Conservation (phyloP, 176 grass and related monocot species). For the Thalia dealbata region DNA sequence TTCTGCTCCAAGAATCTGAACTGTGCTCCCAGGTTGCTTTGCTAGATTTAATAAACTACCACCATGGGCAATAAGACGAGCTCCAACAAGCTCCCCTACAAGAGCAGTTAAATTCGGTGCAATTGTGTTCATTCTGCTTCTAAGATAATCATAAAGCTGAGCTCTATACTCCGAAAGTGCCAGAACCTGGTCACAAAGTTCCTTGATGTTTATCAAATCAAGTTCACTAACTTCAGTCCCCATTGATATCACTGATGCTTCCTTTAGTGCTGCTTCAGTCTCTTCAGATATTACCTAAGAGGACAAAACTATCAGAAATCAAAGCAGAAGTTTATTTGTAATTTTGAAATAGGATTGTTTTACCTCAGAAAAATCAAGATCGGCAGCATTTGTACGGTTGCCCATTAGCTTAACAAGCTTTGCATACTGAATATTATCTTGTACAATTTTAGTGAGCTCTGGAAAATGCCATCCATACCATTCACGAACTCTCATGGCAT, state of each 20-base stretch:
- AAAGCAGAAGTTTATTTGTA: neutral
- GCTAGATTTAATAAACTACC: slow-evolving; percentile 86
- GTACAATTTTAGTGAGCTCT: slow-evolving; percentile 73
- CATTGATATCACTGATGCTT: slow-evolving; percentile 82
- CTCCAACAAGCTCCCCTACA: slow-evolving; percentile 85
- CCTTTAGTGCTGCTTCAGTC: slow-evolving; percentile 66
- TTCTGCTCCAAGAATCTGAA: slow-evolving; percentile 94
- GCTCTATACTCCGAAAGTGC: slow-evolving; percentile 90
- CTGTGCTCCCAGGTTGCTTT: slow-evolving; percentile 86
- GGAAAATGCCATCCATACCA: slow-evolving; percentile 99
- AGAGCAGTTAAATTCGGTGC: slow-evolving; percentile 87
- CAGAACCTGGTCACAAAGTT: slow-evolving; percentile 82
- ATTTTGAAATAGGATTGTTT: neutral
- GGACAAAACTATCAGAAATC: slow-evolving; percentile 1
- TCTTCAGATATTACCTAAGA: slow-evolving; percentile 69
- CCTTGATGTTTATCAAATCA: slow-evolving; percentile 72
- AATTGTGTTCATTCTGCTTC: slow-evolving; percentile 84
- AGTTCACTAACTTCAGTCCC: slow-evolving; percentile 86
- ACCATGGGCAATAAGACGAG: slow-evolving; percentile 86
- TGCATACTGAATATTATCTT: slow-evolving; percentile 86
- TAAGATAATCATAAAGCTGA: slow-evolving; percentile 72
- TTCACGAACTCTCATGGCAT: slow-evolving; percentile 91
- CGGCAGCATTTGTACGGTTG: slow-evolving; percentile 42
- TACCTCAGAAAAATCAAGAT: slow-evolving; percentile 88
- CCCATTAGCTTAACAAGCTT: slow-evolving; percentile 83